Base-by-base conservation (phyloP, 2,329 filamentous ascomycete species). In the Periconia macrospinosa region DNA sequence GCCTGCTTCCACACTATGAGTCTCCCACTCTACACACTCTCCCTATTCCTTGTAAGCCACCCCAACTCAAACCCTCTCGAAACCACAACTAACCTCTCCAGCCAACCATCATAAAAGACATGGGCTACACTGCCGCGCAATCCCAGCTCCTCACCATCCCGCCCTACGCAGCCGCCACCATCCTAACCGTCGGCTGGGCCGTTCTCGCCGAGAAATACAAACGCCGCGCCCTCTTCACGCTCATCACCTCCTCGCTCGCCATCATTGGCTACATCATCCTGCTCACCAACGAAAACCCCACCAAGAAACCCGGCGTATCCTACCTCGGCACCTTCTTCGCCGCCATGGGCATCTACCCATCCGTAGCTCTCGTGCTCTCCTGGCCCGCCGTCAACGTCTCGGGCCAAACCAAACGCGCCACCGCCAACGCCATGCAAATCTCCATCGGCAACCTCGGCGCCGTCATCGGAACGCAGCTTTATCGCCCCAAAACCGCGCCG, bases 1-100 rank as follows among this genome's bases (percentile, higher is more conserved):
- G 68, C 90, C 0, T 83, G 81, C 0, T 91, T 90, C 61, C 88
- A 91, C 67, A 90, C 87, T 6, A 85, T 91, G 79, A 88, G 84
- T 52, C 71, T 92, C 8, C 72, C 72, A 0, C 52, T 75, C 1
- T 75, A 74, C 49, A 74, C 71, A 0, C 49, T 75, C 11, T 74
- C 71, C 15, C 60, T 75, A 2, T 75, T 75, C 42, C 45, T 75
- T 40, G 70, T 72, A 61, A 51, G 79, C 68, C 17, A 14, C n/a
- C 14, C 20, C 87, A n/a, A 9, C 47, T 18, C 17, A 30, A 7
- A 14, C 20, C 40, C 6, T 15, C 15, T 30, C 2, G 8, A n/a
- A 14, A 40, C 23, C 18, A 35, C 20, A 30, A 43, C 56, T 59
- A 52, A 59, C 47, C 17, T 8, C 1, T 13, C 2, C 30, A 92